Evolutionary conservation across 495 filamentous ascomycete genomes (phyloP), one percentile per base, ranked within the genome.

Genomic region (Penicillium coprophilum): DNA sequence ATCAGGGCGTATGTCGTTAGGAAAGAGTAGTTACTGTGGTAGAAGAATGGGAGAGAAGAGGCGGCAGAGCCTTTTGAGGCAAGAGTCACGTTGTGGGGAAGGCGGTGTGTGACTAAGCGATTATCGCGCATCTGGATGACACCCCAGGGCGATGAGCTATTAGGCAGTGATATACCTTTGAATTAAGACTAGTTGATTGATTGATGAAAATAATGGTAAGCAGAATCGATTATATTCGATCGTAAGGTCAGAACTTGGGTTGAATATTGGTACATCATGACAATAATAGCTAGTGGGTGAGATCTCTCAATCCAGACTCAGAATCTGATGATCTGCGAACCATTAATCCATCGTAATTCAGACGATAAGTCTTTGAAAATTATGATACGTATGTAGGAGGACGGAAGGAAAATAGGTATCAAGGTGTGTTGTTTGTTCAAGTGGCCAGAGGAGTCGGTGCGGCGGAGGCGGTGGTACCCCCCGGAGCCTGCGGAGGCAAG

Each of bases 401-500:
- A 28, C 32, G 55, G 24, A 5, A 27, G 7, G 24, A 6, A 27
- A 44, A 58, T n/a, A n/a, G 54, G 50, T 52, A 61, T 61, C 49
- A 46, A 45, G 27, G 40, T 49, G 36, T 13, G 11, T 43, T 17
- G 38, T 21, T 46, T 31, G 49, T 40, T 62, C 65, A 76, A 23
- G 78, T 69, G 38, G 80, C 70, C 27, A 74, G 68, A 8, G 80
- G 70, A 48, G 75, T 48, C 57, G 71, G 68, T 60, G 82, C 69
- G 62, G 74, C 55, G 63, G 75, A 68, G 7, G 15, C n/a, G 60
- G 77, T 67, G 58, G 74, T 64, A 32, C 67, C 70, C 12, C 61
- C 64, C 17, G 66, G 63, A 15, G 63, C 56, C 53, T 78, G 74
- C 3, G 82, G 82, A 36, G 90, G 91, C 53, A 96, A 70, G 75